phyloP scores from a whole-genome alignment of 257 asterid species.

The Solanum commersonii region DNA sequence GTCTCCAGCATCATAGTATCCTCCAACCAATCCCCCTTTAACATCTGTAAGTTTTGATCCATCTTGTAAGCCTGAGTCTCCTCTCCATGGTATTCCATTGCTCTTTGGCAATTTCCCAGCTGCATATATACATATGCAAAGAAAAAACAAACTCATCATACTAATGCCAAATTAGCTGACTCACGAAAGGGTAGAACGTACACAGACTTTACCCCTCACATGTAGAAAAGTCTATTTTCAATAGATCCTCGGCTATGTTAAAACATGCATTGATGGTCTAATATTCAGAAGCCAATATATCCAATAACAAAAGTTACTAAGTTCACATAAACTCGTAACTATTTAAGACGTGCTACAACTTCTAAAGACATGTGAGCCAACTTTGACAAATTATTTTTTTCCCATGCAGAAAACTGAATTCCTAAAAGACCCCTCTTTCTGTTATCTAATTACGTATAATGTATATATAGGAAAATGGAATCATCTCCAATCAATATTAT shows the following conservation, averaged over 20 bases:
- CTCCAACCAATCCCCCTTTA: conserved; percentile 77
- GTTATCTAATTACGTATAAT: neutral
- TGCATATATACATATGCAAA: conserved; percentile 10
- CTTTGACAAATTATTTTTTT: neutral
- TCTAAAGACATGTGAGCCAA: neutral
- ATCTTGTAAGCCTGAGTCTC: conserved; percentile 67
- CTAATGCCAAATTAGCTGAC: neutral
- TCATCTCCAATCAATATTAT: neutral
- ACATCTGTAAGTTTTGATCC: conserved; percentile 50
- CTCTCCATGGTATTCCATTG: conserved; percentile 68
- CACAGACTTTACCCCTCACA: neutral
- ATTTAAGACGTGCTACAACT: neutral
- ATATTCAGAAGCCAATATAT: neutral
- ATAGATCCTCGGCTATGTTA: neutral
- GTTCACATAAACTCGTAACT: neutral
- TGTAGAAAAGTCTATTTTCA: neutral
- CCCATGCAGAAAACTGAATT: neutral
- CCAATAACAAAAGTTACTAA: neutral
- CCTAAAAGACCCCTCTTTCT: neutral
- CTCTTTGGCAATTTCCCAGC: conserved; percentile 73
- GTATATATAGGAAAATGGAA: neutral
- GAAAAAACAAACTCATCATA: neutral
- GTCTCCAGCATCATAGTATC: conserved; percentile 91
- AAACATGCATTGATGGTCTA: neutral
- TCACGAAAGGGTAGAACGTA: neutral